A percentile compares a stretch with the other conserved stretches of the same genome.
phyloP scores from a whole-genome alignment of 768 basidiomycete species.

The Clitopilus passeckerianus region DNA sequence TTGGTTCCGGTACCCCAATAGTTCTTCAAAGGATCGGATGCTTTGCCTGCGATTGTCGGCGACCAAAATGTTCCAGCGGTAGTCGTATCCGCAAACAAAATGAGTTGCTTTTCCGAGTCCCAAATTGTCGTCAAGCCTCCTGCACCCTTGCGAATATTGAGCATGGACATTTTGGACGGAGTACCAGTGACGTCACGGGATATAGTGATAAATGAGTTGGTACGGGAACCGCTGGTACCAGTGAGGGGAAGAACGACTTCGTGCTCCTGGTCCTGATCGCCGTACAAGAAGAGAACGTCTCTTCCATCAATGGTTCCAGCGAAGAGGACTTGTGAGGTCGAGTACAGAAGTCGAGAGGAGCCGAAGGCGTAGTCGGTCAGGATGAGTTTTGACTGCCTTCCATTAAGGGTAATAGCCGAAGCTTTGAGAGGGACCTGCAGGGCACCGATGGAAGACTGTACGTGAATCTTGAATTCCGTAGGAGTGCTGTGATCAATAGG shows the following conservation, averaged over 20 bases:
- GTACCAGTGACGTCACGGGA: conserved; percentile 14
- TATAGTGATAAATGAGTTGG: conserved; percentile 21
- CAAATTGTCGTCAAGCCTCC: conserved; percentile 55
- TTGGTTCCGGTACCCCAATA: conserved; percentile 78
- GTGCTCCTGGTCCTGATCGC: conserved; percentile 48
- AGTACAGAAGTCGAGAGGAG: conserved; percentile 46
- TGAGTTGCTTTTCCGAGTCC: conserved; percentile 61
- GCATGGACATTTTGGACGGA: conserved; percentile 27
- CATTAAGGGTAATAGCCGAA: conserved; percentile 51
- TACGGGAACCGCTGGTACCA: conserved; percentile 37
- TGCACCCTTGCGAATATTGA: conserved; percentile 53
- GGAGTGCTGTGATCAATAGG: conserved; percentile 27
- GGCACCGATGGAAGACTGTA: conserved; percentile 45
- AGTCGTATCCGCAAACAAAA: conserved; percentile 61
- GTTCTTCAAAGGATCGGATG: conserved; percentile 39
- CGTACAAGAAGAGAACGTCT: conserved; percentile 63
- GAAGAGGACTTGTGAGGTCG: conserved; percentile 71
- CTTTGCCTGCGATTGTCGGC: conserved; percentile 48
- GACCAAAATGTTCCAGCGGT: conserved; percentile 75
- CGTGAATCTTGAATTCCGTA: conserved; percentile 54
- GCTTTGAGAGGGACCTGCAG: conserved; percentile 54
- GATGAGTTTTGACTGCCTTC: conserved; percentile 71
- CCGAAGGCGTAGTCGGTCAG: conserved; percentile 74
- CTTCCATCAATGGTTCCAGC: conserved; percentile 54
- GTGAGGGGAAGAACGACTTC: conserved; percentile 43